Conservation (phyloP, 306 rosid species). For the Vachellia collinsii region DNA sequence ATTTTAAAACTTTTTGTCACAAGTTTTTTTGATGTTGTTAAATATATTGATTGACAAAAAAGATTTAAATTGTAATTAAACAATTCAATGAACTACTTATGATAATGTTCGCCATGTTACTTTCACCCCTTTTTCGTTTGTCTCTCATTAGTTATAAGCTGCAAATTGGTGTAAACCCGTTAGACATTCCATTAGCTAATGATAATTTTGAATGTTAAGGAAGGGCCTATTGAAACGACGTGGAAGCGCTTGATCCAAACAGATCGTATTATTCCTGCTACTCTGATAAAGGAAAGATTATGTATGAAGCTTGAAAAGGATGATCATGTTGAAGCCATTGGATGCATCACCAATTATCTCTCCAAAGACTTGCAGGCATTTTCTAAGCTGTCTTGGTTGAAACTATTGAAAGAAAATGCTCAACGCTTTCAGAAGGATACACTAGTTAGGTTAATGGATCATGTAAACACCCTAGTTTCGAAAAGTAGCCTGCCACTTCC, state of each 20-base stretch:
- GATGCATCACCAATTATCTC: conserved; percentile 48
- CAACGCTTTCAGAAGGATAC: conserved; percentile 58
- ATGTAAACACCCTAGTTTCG: conserved; percentile 46
- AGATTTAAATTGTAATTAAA: background rate
- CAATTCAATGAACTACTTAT: background rate
- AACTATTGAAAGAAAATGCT: conserved; percentile 55
- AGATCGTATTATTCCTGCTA: conserved; percentile 52
- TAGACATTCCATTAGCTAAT: conserved; percentile 20
- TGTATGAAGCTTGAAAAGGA: conserved; percentile 61
- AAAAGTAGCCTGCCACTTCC: conserved; percentile 46
- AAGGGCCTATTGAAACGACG: conserved; percentile 63
- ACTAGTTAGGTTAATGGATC: conserved; percentile 51
- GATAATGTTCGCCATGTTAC: background rate
- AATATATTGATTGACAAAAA: background rate
- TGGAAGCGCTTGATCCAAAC: conserved; percentile 70
- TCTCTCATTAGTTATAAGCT: background rate
- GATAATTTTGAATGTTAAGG: conserved; percentile 53
- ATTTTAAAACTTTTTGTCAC: background rate
- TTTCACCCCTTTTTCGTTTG: background rate
- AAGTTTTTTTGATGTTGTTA: background rate
- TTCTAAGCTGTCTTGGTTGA: conserved; percentile 73
- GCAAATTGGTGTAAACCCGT: background rate
- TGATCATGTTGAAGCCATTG: conserved; percentile 58
- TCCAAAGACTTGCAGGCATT: conserved; percentile 54
- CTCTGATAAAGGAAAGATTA: conserved; percentile 73